Evolutionary conservation across 1,284 basidiomycete species (phyloP).

Genomic region (Phellinidium pouzarii): DNA sequence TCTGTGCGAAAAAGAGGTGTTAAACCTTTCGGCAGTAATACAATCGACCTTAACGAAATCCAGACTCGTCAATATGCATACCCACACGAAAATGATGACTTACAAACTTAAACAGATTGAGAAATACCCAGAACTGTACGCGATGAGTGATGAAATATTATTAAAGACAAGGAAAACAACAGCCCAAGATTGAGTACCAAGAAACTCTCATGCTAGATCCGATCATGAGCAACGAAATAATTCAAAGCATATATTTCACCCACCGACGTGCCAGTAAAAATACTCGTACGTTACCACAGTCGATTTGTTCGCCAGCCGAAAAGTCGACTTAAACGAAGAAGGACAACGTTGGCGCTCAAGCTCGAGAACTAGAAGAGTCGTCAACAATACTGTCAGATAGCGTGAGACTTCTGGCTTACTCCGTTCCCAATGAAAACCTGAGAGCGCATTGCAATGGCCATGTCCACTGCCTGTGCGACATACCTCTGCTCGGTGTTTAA

Average conservation of each 20-base stretch:
- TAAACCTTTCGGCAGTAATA: too few relatives aligned
- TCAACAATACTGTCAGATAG: background rate
- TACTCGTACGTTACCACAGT: conserved; percentile 2
- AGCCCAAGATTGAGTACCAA: too few relatives aligned
- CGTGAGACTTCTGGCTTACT: conserved; percentile 24
- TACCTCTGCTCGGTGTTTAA: conserved; percentile 27
- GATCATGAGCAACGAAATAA: background rate
- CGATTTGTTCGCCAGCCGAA: conserved; percentile 4
- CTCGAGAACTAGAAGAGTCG: conserved; percentile 24
- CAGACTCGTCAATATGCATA: too few relatives aligned
- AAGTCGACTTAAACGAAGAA: conserved; percentile 21
- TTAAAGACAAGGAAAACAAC: too few relatives aligned
- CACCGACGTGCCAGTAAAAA: background rate
- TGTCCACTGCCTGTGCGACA: conserved; percentile 33
- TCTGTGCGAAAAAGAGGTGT: too few relatives aligned
- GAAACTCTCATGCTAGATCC: too few relatives aligned
- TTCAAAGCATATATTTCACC: background rate
- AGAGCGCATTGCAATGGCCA: conserved; percentile 33
- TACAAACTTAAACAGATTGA: too few relatives aligned
- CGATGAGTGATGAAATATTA: too few relatives aligned
- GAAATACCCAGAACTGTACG: too few relatives aligned
- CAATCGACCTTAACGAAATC: too few relatives aligned
- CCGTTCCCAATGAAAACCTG: conserved; percentile 40
- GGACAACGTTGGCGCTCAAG: conserved; percentile 25
- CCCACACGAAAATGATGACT: too few relatives aligned